phyloP scores from a whole-genome alignment of 345 rosid species.

The Brassica nigra region DNA sequence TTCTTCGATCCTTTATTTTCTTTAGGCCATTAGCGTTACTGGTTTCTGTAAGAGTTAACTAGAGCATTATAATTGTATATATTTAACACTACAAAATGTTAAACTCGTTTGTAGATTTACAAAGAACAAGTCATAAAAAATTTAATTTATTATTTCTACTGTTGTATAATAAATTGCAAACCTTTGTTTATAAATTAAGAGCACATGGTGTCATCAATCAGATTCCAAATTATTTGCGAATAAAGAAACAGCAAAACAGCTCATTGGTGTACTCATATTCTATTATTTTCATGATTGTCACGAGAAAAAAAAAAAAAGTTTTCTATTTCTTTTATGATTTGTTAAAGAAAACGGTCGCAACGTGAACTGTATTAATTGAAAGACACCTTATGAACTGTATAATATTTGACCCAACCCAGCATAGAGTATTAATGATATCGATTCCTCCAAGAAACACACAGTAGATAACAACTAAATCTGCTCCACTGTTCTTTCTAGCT shows the following conservation, averaged over 20 bases:
- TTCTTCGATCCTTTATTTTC: neutral
- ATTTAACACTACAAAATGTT: neutral
- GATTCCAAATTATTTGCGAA: neutral
- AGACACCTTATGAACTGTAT: constrained; percentile 1
- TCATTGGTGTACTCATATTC: constrained; percentile 11
- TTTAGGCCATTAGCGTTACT: neutral
- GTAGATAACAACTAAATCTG: neutral
- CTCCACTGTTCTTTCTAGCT: constrained; percentile 15
- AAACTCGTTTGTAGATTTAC: neutral
- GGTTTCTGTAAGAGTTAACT: neutral
- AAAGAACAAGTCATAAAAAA: neutral
- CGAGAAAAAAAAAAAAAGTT: neutral
- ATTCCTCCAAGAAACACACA: neutral
- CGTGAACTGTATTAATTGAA: constrained; percentile 17
- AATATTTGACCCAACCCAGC: constrained; percentile 7
- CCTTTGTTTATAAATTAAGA: neutral
- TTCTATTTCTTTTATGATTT: neutral
- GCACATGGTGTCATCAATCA: constrained; percentile 36
- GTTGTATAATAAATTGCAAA: neutral
- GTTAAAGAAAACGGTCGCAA: neutral
- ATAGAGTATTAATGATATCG: neutral
- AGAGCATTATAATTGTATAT: neutral
- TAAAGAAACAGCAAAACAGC: constrained; percentile 25
- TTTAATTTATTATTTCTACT: neutral
- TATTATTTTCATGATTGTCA: constrained; percentile 2